Evolutionary conservation across 495 filamentous ascomycete genomes (phyloP).

Genomic region (Bacidia rubella): DNA sequence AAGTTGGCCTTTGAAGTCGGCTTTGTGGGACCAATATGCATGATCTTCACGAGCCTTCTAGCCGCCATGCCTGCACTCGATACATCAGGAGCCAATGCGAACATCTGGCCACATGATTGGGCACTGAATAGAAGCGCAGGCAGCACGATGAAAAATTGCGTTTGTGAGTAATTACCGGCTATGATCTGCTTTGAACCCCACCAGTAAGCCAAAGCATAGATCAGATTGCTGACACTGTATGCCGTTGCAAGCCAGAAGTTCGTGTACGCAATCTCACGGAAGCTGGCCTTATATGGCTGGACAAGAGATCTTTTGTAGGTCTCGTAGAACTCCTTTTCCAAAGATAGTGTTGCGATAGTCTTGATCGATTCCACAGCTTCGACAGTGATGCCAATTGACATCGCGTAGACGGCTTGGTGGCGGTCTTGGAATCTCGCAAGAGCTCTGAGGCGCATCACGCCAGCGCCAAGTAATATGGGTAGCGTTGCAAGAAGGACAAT

Average conservation of each 20-base stretch:
- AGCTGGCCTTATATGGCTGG: conserved; percentile 5
- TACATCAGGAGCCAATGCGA: conserved; percentile 48
- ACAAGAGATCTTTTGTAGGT: conserved; percentile 6
- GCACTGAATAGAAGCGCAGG: conserved; percentile 44
- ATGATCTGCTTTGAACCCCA: conserved; percentile 48
- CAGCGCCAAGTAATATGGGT: conserved; percentile 38
- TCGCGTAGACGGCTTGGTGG: conserved; percentile 42
- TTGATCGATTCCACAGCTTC: conserved; percentile 46
- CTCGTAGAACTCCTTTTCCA: conserved; percentile 17
- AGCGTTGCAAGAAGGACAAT: conserved; percentile 41
- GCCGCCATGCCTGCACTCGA: conserved; percentile 36
- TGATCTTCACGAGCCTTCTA: conserved; percentile 1
- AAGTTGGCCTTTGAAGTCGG: conserved; percentile 15
- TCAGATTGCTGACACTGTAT: conserved; percentile 34
- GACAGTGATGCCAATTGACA: conserved; percentile 39
- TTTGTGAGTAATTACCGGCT: conserved; percentile 39
- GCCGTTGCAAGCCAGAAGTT: conserved; percentile 29
- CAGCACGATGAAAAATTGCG: conserved; percentile 55
- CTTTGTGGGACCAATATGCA: not conserved
- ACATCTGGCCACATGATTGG: conserved; percentile 52
- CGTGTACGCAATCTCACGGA: conserved; percentile 19
- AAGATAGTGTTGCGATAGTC: conserved; percentile 41
- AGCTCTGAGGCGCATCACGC: conserved; percentile 34
- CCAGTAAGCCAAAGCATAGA: conserved; percentile 56
- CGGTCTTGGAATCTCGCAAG: conserved; percentile 38